A percentile compares a stretch with the other conserved stretches of the same genome.
Evolutionary conservation across 176 grass and related monocot genomes (phyloP).

Genomic region (Saccharum officinarum): DNA sequence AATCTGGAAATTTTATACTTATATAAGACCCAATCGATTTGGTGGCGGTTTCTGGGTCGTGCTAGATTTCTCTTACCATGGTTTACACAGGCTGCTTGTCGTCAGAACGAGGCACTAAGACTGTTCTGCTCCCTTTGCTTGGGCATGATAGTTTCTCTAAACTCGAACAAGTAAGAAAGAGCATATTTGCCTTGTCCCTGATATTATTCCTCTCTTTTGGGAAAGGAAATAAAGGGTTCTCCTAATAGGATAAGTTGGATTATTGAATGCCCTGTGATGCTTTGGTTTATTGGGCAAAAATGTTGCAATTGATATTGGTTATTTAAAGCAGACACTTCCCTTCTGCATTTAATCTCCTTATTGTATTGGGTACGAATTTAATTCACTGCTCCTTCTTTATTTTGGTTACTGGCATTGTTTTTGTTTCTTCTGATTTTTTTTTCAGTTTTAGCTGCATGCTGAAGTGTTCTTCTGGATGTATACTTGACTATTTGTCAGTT

Average conservation of each 20-base stretch:
- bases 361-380: background rate
- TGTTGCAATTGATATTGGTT: background rate
- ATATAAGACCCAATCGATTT: background rate
- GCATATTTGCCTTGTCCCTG: background rate
- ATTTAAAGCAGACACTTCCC: background rate
- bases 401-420: background rate
- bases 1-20: background rate
- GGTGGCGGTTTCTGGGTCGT: background rate
- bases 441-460: background rate
- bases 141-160: background rate
- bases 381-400: background rate
- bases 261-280: background rate
- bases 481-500: background rate
- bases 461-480: background rate
- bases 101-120: background rate
- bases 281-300: background rate
- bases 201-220: background rate
- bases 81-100: background rate
- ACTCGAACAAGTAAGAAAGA: background rate
- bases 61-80: background rate
- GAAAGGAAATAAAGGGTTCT: background rate
- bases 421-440: background rate
- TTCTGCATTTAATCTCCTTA: slow-evolving; percentile 10
- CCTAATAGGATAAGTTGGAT: background rate
- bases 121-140: background rate